Conservation (phyloP, 495 filamentous ascomycete genomes). For the Penicillium steckii region DNA sequence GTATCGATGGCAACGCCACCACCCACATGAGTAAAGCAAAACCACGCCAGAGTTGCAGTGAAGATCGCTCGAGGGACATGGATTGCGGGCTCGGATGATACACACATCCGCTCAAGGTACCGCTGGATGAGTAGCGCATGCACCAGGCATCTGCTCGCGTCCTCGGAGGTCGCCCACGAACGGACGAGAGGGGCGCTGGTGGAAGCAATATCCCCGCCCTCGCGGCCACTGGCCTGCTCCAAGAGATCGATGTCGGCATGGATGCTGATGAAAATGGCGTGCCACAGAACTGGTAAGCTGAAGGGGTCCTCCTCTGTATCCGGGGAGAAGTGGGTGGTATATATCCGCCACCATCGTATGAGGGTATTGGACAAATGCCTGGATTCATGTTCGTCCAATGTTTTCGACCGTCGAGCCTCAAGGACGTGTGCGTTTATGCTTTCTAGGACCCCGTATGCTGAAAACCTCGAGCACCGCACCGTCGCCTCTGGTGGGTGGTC, state of each 20-base stretch:
- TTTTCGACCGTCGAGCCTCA: constrained; percentile 15
- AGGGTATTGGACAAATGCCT: constrained; percentile 13
- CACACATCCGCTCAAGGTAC: constrained; percentile 21
- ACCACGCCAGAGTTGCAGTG: constrained; percentile 20
- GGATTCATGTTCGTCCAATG: constrained; percentile 10
- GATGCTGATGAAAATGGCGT: constrained; percentile 31
- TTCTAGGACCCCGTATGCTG: constrained; percentile 24
- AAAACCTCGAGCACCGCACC: constrained; percentile 13
- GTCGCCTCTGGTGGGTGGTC: constrained; percentile 9
- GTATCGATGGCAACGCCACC: constrained; percentile 5
- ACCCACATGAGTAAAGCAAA: constrained; percentile 18
- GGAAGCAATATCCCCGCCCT: constrained; percentile 11
- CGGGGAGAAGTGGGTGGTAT: too few species aligned
- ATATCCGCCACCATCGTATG: constrained; percentile 23
- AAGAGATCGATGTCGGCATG: constrained; percentile 33
- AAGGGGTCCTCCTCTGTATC: constrained; percentile 20
- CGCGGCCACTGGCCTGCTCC: constrained; percentile 27
- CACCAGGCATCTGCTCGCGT: constrained; percentile 25
- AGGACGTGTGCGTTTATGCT: constrained; percentile 20
- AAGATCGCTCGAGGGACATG: constrained; percentile 30
- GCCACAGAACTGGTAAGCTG: constrained; percentile 36
- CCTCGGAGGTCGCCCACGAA: constrained; percentile 16
- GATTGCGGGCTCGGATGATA: constrained; percentile 30
- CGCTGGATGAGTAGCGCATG: constrained; percentile 27
- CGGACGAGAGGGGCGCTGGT: background rate